Conservation (phyloP, 768 basidiomycete genomes). For the Paxillus rubicundulus region DNA sequence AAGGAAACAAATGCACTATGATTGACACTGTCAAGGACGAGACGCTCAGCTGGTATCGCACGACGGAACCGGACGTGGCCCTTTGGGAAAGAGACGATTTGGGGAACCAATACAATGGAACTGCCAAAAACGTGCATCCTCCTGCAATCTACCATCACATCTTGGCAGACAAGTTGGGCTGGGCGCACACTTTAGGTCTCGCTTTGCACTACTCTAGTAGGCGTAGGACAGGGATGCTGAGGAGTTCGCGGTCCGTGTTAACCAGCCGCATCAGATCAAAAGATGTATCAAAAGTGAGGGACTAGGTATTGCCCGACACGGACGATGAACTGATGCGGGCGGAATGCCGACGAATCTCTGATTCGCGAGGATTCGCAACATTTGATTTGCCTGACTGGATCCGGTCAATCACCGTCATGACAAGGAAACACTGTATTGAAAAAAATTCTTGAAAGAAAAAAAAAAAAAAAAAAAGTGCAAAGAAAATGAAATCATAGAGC, state of each 20-base stretch:
- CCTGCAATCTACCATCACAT: background rate
- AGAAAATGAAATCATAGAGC: background rate
- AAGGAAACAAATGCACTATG: background rate
- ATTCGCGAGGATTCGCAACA: background rate
- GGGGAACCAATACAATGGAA: background rate
- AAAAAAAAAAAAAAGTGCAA: background rate
- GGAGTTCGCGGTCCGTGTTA: background rate
- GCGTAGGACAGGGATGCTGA: background rate
- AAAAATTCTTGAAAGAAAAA: background rate
- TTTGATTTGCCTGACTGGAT: background rate
- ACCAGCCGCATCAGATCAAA: background rate
- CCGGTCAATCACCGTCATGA: background rate
- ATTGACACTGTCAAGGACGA: slow-evolving; percentile 16
- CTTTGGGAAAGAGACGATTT: background rate
- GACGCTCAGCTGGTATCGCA: background rate
- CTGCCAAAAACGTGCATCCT: background rate
- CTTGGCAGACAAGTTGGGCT: background rate
- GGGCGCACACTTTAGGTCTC: background rate
- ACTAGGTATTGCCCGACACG: no score
- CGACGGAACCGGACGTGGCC: slow-evolving; percentile 12
- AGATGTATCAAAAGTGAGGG: background rate
- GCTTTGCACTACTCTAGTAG: background rate
- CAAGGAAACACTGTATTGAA: background rate
- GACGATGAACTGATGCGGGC: background rate
- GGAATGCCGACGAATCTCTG: background rate